Conservation (phyloP, 768 basidiomycete genomes). For the Pleurotus sapidus region DNA sequence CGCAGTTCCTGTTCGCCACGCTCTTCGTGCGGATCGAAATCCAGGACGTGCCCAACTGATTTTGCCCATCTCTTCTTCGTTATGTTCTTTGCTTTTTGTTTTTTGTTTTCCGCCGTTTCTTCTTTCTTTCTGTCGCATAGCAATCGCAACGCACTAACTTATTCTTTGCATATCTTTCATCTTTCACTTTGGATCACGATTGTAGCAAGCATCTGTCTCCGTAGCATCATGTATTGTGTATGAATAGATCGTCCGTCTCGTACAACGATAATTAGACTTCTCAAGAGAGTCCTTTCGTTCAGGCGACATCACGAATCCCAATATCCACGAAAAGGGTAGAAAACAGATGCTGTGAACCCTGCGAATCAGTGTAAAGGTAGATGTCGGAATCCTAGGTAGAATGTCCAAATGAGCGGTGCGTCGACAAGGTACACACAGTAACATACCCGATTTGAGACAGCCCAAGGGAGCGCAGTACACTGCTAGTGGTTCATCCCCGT, state of each 20-base stretch:
- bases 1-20: conserved; percentile 90
- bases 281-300: neutral
- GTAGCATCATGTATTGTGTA: neutral
- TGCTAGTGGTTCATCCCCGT: conserved; percentile 65
- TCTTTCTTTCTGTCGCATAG: neutral
- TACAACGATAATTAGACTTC: too few relatives aligned
- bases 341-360: conserved; percentile 87
- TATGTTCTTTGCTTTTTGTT: neutral
- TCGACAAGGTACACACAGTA: neutral
- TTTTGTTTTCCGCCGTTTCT: neutral
- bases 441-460: conserved; percentile 66
- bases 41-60: conserved; percentile 11
- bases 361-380: conserved; percentile 85
- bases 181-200: too few relatives aligned
- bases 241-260: neutral
- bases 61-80: neutral
- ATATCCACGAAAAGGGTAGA: conserved; percentile 88
- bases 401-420: neutral
- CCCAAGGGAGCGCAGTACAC: conserved; percentile 73
- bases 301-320: conserved; percentile 33
- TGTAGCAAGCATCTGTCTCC: too few relatives aligned
- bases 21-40: conserved; percentile 78
- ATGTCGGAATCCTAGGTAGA: conserved; percentile 76
- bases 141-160: neutral
- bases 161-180: neutral